Base-by-base conservation (phyloP, 148 eudicot species). In the Rheum nobile region DNA sequence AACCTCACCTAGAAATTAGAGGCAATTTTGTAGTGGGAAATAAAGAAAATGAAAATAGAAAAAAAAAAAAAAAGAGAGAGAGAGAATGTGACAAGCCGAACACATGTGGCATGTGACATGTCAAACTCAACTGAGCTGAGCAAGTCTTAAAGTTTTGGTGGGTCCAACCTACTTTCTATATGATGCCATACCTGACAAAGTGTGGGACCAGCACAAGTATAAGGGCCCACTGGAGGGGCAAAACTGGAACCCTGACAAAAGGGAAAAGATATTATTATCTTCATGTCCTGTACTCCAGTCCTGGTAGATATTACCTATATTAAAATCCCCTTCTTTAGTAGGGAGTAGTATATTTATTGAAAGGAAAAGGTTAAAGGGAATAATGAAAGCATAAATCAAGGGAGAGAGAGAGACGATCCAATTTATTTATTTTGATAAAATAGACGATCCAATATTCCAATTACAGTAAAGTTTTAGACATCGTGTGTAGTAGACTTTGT, bases 351-450 rank as follows among this genome's bases (percentile, higher is more conserved):
- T 52, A 52, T n/a, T 10, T 48, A 5, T 21, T 55, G 22, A 8
- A n/a, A 29, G 68, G n/a, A 63, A 31, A 63, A 65, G 41, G 38
- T 31, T n/a, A 32, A 63, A 31, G 38, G 6, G 21, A 4, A 34
- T 41, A 65, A 65, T 65, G 70, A 59, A 59, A 65, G 70, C 70
- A 65, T 16, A 65, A 65, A 31, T 65, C 7, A 65, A 31, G 37
- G 37, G 70, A 32, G 67, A 57, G 31, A 57, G 63, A 55, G 14
- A 55, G 63, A 22, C 26, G 32, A 11, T 24, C 14, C 31, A 11
- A 31, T n/a, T n/a, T n/a, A n/a, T n/a, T n/a, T n/a, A n/a, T n/a
- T n/a, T n/a, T n/a, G n/a, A n/a, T n/a, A n/a, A n/a, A n/a, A n/a
- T n/a, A n/a, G n/a, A n/a, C n/a, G n/a, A n/a, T 14, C 17, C 69